A percentile compares a stretch with the other conserved stretches of the same genome.
Evolutionary conservation across 169 alveolate species (phyloP).

Genomic region (Plasmodium gonderi): DNA sequence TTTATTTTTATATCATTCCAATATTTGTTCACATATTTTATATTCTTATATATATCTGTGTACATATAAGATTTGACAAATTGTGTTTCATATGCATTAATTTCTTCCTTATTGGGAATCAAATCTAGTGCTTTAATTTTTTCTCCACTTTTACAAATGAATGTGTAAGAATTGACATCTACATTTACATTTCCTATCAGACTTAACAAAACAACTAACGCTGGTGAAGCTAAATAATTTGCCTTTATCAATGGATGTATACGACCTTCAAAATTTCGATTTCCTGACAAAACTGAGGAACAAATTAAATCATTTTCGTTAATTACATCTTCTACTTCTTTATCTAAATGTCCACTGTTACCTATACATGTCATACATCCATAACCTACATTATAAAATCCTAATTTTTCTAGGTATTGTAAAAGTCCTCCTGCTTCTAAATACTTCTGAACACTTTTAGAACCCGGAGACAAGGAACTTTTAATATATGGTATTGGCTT

Average conservation of each 20-base stretch:
- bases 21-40: conserved; percentile 92
- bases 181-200: conserved; percentile 95
- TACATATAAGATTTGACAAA: conserved; percentile 93
- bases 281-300: conserved; percentile 96
- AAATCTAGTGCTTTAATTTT: conserved; percentile 93
- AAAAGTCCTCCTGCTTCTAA: conserved; percentile 89
- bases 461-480: conserved; percentile 97
- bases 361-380: conserved; percentile 99
- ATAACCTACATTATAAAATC: conserved; percentile 96
- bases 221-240: conserved; percentile 98
- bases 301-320: conserved; percentile 91
- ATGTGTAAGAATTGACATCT: conserved; percentile 93
- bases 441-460: conserved; percentile 84
- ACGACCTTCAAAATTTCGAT: conserved; percentile 97
- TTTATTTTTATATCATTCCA: conserved; percentile 94
- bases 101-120: conserved; percentile 93
- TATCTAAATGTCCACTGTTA: conserved; percentile 95
- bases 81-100: conserved; percentile 82
- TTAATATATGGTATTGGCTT: conserved; percentile 93
- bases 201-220: conserved; percentile 96
- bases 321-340: conserved; percentile 93
- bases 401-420: conserved; percentile 91
- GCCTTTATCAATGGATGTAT: conserved; percentile 96
- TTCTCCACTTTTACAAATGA: conserved; percentile 91
- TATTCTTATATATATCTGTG: conserved; percentile 91